These are phyloP conservation scores for Pseudocercospora musae DNA, from an alignment of 2,329 filamentous ascomycete species.

Conservation along the genomic window DNA sequence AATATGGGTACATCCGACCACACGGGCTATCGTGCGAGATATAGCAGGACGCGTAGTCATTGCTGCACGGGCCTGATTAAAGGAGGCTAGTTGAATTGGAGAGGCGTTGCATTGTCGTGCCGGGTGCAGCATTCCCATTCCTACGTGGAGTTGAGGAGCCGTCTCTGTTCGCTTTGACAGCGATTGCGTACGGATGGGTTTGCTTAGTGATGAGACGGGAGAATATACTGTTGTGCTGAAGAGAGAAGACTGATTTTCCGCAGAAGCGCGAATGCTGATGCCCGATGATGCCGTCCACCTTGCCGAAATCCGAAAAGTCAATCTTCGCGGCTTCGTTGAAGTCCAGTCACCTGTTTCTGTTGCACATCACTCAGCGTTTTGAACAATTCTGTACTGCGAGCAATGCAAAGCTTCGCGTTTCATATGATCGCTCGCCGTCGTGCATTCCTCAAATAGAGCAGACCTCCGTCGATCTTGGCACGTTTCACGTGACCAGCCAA, in stretches of 20 bases:
- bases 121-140: not conserved
- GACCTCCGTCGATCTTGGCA: not conserved
- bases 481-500: not conserved
- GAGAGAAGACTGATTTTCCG: not conserved
- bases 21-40: not conserved
- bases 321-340: not conserved
- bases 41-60: conserved; percentile 1
- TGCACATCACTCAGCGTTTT: not conserved
- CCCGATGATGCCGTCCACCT: not conserved
- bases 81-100: not conserved
- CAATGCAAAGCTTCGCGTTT: not conserved
- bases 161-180: not conserved
- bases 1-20: not conserved
- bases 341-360: no score
- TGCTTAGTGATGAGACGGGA: not conserved
- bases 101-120: not conserved
- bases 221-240: not conserved
- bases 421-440: not conserved
- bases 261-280: not conserved
- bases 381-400: not conserved
- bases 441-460: not conserved
- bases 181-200: not conserved
- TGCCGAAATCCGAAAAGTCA: not conserved
- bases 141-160: not conserved
- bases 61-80: conserved; percentile 1